Percentiles rank a stretch among this genome's conserved stretches.
phyloP scores from a whole-genome alignment of 306 rosid species.

The Fragaria iinumae region DNA sequence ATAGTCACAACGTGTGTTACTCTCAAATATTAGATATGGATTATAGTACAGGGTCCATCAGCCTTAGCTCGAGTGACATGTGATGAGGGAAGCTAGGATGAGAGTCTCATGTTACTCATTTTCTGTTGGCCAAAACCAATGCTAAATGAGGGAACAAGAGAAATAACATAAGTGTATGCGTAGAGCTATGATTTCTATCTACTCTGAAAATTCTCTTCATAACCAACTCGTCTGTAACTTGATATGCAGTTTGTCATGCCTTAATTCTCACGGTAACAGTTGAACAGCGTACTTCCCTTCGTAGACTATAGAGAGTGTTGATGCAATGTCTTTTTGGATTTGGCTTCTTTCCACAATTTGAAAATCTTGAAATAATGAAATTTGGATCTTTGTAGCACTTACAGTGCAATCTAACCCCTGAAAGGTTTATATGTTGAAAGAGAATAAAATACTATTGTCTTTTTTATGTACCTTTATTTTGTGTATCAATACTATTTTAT shows the following conservation, averaged over 20 bases:
- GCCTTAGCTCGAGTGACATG: not conserved
- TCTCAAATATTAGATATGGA: not conserved
- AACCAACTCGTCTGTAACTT: not conserved
- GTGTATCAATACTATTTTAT: not conserved
- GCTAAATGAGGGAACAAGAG: no score
- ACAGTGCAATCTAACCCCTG: not conserved
- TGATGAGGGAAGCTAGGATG: not conserved
- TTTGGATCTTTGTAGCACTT: not conserved
- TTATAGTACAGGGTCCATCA: not conserved
- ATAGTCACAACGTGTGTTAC: not conserved
- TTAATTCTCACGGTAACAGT: not conserved
- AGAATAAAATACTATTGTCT: not conserved
- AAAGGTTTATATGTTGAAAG: conserved; percentile 6
- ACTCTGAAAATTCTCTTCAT: not conserved
- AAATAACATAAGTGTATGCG: not conserved
- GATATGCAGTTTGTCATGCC: not conserved
- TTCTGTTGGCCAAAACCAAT: not conserved
- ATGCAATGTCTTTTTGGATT: not conserved
- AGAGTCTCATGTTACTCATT: not conserved
- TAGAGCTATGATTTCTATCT: not conserved
- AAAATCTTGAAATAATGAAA: not conserved
- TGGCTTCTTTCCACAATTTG: not conserved
- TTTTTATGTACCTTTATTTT: not conserved
- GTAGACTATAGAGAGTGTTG: no score
- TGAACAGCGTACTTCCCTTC: not conserved